phyloP scores from a whole-genome alignment of 495 filamentous ascomycete genomes.

The Tuber calosporum region DNA sequence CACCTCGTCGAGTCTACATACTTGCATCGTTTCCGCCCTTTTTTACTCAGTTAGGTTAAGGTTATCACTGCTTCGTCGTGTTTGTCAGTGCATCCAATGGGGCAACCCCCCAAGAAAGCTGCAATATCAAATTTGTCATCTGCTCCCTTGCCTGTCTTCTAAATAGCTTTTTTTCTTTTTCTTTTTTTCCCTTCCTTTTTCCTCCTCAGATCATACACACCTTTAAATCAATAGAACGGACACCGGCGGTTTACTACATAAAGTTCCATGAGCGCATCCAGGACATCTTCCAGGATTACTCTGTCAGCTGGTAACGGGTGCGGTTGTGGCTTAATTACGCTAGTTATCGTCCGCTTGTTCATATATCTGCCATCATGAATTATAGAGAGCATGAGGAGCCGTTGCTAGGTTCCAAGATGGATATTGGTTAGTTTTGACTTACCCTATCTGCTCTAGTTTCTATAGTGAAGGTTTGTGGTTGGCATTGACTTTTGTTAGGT shows the following conservation, averaged over 20 bases:
- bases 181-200: neutral
- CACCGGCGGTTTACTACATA: neutral
- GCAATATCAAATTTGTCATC: neutral
- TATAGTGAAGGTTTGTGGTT: neutral
- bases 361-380: constrained; percentile 16
- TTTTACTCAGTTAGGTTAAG: neutral
- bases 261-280: neutral
- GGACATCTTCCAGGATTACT: neutral
- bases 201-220: neutral
- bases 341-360: neutral
- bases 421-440: constrained; percentile 16
- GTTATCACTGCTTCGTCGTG: neutral
- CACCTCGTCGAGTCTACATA: neutral
- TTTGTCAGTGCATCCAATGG: neutral
- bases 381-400: constrained; percentile 15
- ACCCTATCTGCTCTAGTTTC: neutral
- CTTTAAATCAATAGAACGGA: neutral
- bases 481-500: constrained; percentile 8
- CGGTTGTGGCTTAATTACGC: neutral
- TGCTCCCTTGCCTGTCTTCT: neutral
- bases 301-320: neutral
- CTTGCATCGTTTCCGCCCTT: neutral
- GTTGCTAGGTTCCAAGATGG: constrained; percentile 9
- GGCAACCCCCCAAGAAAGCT: neutral
- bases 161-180: neutral